phyloP scores from a whole-genome alignment of 2,329 filamentous ascomycete genomes.

The Anthostomella pinea region DNA sequence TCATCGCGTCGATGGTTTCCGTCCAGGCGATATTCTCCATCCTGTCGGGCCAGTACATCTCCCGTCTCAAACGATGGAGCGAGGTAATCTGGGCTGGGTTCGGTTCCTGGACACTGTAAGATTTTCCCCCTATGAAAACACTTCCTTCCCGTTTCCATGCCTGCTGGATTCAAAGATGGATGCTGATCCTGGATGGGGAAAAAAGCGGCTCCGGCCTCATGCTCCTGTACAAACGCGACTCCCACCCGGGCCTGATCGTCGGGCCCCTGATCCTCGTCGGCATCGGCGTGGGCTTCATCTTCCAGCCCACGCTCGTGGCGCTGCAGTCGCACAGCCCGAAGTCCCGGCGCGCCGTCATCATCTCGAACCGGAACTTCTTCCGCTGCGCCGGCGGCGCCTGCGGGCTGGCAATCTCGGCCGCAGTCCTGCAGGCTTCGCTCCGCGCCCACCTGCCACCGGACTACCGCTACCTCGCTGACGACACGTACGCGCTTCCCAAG shows the following conservation, averaged over 20 bases:
- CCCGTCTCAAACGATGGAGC: slow-evolving; percentile 53
- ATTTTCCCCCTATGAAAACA: not conserved
- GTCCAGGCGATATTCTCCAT: slow-evolving; percentile 46
- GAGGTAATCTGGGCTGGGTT: slow-evolving; percentile 52
- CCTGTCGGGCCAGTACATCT: slow-evolving; percentile 56
- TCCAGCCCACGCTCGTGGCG: slow-evolving; percentile 51
- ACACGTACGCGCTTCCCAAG: slow-evolving; percentile 29
- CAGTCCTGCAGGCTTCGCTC: slow-evolving; percentile 39
- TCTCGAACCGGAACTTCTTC: slow-evolving; percentile 61
- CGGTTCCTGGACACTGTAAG: slow-evolving; percentile 34
- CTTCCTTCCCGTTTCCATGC: not conserved
- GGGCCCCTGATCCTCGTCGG: slow-evolving; percentile 50
- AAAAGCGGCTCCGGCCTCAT: slow-evolving; percentile 48
- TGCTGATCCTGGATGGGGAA: not conserved
- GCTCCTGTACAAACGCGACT: slow-evolving; percentile 45
- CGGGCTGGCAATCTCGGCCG: slow-evolving; percentile 56
- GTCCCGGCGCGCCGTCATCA: slow-evolving; percentile 58
- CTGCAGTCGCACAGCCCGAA: slow-evolving; percentile 56
- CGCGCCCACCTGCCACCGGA: slow-evolving; percentile 24
- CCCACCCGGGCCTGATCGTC: slow-evolving; percentile 46
- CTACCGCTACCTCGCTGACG: slow-evolving; percentile 25
- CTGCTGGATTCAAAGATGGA: not conserved
- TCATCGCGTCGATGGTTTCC: slow-evolving; percentile 48
- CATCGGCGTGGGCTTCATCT: slow-evolving; percentile 49
- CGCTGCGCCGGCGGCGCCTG: slow-evolving; percentile 56